Conservation (phyloP, 2,329 filamentous ascomycete species). For the Chalaropsis thielavioides region DNA sequence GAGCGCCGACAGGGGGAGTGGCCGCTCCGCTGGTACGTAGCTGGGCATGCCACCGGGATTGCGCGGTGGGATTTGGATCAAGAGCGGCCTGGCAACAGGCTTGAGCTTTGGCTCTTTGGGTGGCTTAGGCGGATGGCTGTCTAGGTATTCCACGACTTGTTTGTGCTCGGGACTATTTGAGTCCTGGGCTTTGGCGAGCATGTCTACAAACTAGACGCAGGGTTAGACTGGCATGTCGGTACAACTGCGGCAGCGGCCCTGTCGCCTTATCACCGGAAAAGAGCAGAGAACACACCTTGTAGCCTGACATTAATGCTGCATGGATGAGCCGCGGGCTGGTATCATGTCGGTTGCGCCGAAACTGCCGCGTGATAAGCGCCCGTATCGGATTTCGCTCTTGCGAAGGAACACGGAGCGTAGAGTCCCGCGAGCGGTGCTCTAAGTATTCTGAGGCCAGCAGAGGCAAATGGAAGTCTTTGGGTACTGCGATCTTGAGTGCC, state of each 20-base stretch:
- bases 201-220: conserved; percentile 27
- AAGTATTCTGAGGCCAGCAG: neutral
- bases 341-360: conserved; percentile 44
- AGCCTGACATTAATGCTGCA: conserved; percentile 51
- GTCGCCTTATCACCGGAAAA: neutral
- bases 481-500: conserved; percentile 38
- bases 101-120: conserved; percentile 19
- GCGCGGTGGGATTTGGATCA: conserved; percentile 24
- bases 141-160: conserved; percentile 25
- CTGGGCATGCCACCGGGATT: conserved; percentile 27
- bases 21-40: conserved; percentile 35
- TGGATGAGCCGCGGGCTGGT: conserved; percentile 46
- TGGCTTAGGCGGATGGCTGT: conserved; percentile 1
- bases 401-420: neutral
- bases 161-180: conserved; percentile 29
- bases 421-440: neutral
- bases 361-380: conserved; percentile 46
- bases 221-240: neutral
- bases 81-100: conserved; percentile 23
- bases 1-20: conserved; percentile 36
- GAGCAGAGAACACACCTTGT: conserved; percentile 36
- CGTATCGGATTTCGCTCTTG: conserved; percentile 33
- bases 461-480: conserved; percentile 27
- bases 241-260: neutral
- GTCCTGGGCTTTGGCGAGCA: conserved; percentile 28